A percentile compares a stretch with the other conserved stretches of the same genome.
These are phyloP conservation scores for Trichophyton benhamiae DNA, from an alignment of 2,329 filamentous ascomycete species.

Conservation along the genomic window DNA sequence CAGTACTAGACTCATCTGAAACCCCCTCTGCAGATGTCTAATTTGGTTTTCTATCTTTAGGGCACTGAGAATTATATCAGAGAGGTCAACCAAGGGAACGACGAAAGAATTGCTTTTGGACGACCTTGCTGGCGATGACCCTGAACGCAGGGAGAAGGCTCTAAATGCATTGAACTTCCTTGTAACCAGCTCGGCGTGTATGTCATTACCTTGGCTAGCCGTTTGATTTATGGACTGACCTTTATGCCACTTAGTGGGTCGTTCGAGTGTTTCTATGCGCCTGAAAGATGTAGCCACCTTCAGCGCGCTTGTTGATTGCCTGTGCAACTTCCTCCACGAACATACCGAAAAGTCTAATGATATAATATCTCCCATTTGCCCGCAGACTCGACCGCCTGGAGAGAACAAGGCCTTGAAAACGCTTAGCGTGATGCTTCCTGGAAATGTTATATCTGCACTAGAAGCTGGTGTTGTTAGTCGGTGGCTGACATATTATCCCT, in stretches of 20 bases:
- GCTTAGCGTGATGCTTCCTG: slow-evolving; percentile 51
- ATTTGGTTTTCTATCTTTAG: slow-evolving; percentile 5
- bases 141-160: slow-evolving; percentile 28
- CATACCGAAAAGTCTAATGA: slow-evolving; percentile 25
- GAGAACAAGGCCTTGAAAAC: slow-evolving; percentile 37
- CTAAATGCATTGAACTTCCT: slow-evolving; percentile 35
- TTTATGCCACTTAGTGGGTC: slow-evolving; percentile 20
- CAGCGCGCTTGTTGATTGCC: slow-evolving; percentile 30
- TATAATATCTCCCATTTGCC: slow-evolving; percentile 28
- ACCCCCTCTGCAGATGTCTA: slow-evolving; percentile 15
- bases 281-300: slow-evolving; percentile 28
- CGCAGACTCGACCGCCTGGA: slow-evolving; percentile 29
- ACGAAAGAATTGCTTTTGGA: slow-evolving; percentile 30
- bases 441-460: slow-evolving; percentile 46
- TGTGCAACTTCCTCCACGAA: slow-evolving; percentile 31
- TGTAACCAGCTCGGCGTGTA: slow-evolving; percentile 29
- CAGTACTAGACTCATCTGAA: slow-evolving; percentile 30
- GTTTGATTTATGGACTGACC: not conserved
- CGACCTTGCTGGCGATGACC: slow-evolving; percentile 31
- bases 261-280: slow-evolving; percentile 24
- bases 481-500: slow-evolving; percentile 63
- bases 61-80: slow-evolving; percentile 36
- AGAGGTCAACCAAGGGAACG: slow-evolving; percentile 31
- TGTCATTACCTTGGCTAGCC: slow-evolving; percentile 7
- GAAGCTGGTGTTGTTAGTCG: slow-evolving; percentile 55